phyloP scores from a whole-genome alignment of 108 stramenopile genomes.

The Conticribra weissflogii region DNA sequence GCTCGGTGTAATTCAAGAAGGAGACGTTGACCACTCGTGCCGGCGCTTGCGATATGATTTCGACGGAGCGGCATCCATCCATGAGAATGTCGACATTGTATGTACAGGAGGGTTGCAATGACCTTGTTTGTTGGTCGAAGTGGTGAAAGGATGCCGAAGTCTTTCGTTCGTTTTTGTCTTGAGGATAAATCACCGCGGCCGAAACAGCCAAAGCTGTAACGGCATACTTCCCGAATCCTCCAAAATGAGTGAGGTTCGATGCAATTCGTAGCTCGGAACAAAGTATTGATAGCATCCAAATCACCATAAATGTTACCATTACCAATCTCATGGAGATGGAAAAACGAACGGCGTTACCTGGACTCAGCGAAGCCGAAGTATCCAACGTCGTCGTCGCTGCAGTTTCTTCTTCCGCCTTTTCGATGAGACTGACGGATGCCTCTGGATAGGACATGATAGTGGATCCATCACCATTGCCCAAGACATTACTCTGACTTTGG shows the following conservation, averaged over 20 bases:
- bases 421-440: background rate
- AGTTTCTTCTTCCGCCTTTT: background rate
- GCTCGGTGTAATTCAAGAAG: slow-evolving; percentile 14
- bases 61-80: slow-evolving; percentile 29
- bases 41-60: slow-evolving; percentile 21
- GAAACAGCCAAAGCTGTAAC: slow-evolving; percentile 25
- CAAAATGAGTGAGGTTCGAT: background rate
- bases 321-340: background rate
- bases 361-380: too few species aligned
- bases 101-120: slow-evolving; percentile 26
- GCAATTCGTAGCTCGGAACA: background rate
- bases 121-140: slow-evolving; percentile 1
- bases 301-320: slow-evolving; percentile 8
- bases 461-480: too few species aligned
- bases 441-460: background rate
- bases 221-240: slow-evolving; percentile 13
- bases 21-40: slow-evolving; percentile 26
- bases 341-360: too few species aligned
- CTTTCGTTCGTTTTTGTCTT: slow-evolving; percentile 5
- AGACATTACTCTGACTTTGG: background rate
- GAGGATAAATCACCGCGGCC: background rate
- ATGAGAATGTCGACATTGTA: slow-evolving; percentile 46
- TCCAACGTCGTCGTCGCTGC: background rate
- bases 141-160: background rate
- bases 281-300: background rate